A percentile compares a stretch with the other conserved stretches of the same genome.
These are phyloP conservation scores for Thermothelomyces thermophilus DNA, from an alignment of 2,329 filamentous ascomycete species.

Conservation along the genomic window DNA sequence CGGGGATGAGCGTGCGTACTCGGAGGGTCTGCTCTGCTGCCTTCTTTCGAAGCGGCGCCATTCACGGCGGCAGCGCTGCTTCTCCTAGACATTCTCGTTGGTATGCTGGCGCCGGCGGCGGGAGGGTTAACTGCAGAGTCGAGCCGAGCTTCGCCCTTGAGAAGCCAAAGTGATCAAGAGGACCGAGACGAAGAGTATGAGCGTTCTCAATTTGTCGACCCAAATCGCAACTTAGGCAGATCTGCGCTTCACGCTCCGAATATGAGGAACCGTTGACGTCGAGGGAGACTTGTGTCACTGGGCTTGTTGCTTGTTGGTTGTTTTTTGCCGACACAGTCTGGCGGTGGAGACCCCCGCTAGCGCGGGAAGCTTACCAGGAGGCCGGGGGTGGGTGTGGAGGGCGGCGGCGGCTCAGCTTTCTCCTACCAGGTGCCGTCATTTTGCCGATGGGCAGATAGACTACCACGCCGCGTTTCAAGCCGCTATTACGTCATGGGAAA, in stretches of 20 bases:
- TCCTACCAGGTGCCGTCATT: slow-evolving; percentile 14
- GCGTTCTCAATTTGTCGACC: too few relatives aligned
- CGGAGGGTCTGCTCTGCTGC: slow-evolving; percentile 19
- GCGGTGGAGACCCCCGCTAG: background rate
- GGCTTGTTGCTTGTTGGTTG: slow-evolving; percentile 1
- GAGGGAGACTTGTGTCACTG: background rate
- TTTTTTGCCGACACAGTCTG: background rate
- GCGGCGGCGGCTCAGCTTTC: too few relatives aligned
- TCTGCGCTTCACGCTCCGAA: too few relatives aligned
- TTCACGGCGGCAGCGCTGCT: slow-evolving; percentile 42
- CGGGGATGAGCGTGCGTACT: slow-evolving; percentile 14
- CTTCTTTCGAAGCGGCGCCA: slow-evolving; percentile 38
- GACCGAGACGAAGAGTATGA: too few relatives aligned
- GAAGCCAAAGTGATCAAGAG: too few relatives aligned
- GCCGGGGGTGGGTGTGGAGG: background rate
- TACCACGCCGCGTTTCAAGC: slow-evolving; percentile 6
- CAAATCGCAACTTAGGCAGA: too few relatives aligned
- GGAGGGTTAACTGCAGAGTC: background rate
- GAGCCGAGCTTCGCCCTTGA: background rate
- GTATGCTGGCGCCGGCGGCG: background rate
- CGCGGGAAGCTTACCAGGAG: slow-evolving; percentile 1
- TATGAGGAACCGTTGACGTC: background rate
- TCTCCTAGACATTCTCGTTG: slow-evolving; percentile 61
- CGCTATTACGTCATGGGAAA: slow-evolving; percentile 13
- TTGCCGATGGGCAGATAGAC: slow-evolving; percentile 4